Base-by-base conservation (phyloP, 768 basidiomycete species). In the Strobilomyces confusus region DNA sequence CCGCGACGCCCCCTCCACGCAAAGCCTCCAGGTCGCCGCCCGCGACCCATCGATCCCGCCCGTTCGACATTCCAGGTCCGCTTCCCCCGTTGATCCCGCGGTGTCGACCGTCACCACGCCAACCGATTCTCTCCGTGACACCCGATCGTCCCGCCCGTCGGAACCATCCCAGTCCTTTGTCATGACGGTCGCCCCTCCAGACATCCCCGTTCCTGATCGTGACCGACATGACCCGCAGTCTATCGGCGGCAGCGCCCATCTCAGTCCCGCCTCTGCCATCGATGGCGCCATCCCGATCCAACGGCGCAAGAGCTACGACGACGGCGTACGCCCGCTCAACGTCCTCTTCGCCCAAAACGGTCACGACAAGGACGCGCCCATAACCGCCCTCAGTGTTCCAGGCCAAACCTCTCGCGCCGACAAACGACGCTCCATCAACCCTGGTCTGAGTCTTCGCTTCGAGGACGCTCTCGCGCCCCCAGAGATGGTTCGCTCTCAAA, bases 351-450 rank as follows among this genome's bases (percentile, higher is more conserved):
- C 65, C 12, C 61, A 61, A 25, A 61, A 45, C 37, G 22, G 13
- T 40, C 56, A 46, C 19, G 60, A 36, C n/a, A 56, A 58, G 33
- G 54, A 54, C 5, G 19, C 11, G 2, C 29, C 9, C 44, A 46
- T 48, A 15, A 19, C 33, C 36, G 62, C 57, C 20, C 62, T 71
- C 43, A 54, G 60, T 46, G 61, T 72, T 46, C 58, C 75, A 40
- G 51, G 56, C 17, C 55, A 56, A 8, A 71, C 70, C 0, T 67
- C 68, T 6, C 73, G 77, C 33, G 69, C 73, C 0, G 79, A 77
- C 23, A 77, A 74, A 42, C 71, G 82, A 13, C 70, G 77, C 20
- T 83, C 82, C 5, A 82, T 83, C 55, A 83, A 81, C 51, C 83
- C 83, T 1, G 75, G 65, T 5, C 64, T 77, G 41, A 63, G 73